phyloP scores from a whole-genome alignment of 768 basidiomycete genomes.

The Aureoboletus auriporus region DNA sequence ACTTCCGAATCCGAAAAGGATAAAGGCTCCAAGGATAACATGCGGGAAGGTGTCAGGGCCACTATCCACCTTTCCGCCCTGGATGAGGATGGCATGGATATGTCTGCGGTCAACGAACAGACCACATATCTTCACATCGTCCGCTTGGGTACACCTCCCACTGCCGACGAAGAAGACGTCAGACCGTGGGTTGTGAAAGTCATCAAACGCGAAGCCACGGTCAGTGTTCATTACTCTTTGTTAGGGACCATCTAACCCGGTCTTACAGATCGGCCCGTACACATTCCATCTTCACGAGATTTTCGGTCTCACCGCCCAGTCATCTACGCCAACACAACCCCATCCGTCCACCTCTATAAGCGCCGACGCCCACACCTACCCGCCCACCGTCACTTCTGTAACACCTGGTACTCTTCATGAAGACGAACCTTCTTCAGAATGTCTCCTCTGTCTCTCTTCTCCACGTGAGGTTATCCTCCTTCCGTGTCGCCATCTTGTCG shows the following conservation, averaged over 20 bases:
- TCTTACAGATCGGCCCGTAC: slow-evolving; percentile 77
- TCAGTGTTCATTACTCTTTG: slow-evolving; percentile 27
- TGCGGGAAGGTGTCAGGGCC: slow-evolving; percentile 65
- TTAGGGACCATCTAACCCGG: background rate
- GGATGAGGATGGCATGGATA: slow-evolving; percentile 66
- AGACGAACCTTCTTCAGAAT: slow-evolving; percentile 80
- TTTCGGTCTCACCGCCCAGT: slow-evolving; percentile 74
- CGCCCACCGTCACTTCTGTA: slow-evolving; percentile 30
- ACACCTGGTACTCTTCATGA: slow-evolving; percentile 37
- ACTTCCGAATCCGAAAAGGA: slow-evolving; percentile 36
- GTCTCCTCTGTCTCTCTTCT: slow-evolving; percentile 84
- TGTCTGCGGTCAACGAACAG: slow-evolving; percentile 77
- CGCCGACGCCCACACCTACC: slow-evolving; percentile 43
- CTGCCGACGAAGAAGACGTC: slow-evolving; percentile 48
- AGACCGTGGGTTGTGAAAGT: slow-evolving; percentile 91
- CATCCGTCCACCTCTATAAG: slow-evolving; percentile 36
- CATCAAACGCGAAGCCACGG: slow-evolving; percentile 86
- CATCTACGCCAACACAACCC: slow-evolving; percentile 33
- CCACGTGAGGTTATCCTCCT: slow-evolving; percentile 90
- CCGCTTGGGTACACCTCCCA: slow-evolving; percentile 50
- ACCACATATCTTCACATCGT: slow-evolving; percentile 85
- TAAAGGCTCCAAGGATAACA: slow-evolving; percentile 44
- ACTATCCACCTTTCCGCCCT: slow-evolving; percentile 79
- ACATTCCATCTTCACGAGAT: slow-evolving; percentile 97
- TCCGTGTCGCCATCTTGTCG: slow-evolving; percentile 91